Conservation (phyloP, 768 basidiomycete species). For the Boletus bicolor region DNA sequence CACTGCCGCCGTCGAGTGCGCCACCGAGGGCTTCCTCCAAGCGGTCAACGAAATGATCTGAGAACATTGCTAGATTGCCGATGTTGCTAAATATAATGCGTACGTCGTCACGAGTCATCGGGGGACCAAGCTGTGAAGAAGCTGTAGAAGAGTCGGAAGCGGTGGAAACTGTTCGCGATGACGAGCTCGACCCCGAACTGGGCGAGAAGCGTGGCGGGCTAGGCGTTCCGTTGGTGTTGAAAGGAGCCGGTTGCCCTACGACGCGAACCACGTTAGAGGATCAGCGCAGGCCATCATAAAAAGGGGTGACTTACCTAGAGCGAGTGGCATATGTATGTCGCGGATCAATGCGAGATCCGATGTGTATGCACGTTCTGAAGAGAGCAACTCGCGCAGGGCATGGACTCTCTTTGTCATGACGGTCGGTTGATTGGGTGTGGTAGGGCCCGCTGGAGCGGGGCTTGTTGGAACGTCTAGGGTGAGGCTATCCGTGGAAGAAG, state of each 20-base stretch:
- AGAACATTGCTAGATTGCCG: conserved; percentile 67
- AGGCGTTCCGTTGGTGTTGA: conserved; percentile 27
- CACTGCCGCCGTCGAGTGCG: conserved; percentile 57
- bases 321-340: conserved; percentile 75
- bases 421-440: conserved; percentile 32
- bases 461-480: conserved; percentile 12
- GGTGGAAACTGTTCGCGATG: conserved; percentile 39
- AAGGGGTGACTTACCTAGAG: conserved; percentile 53
- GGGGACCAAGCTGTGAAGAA: conserved; percentile 47
- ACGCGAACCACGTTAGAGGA: conserved; percentile 9
- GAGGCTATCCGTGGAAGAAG: conserved; percentile 28
- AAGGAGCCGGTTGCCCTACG: conserved; percentile 41
- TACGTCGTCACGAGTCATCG: conserved; percentile 70
- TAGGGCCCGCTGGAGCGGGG: conserved; percentile 5
- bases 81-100: conserved; percentile 77
- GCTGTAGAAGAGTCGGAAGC: conserved; percentile 51
- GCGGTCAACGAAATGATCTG: conserved; percentile 61
- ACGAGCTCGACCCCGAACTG: conserved; percentile 36
- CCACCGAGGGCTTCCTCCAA: conserved; percentile 66
- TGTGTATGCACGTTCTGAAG: conserved; percentile 78
- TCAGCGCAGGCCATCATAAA: background rate
- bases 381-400: conserved; percentile 72
- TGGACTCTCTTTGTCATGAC: conserved; percentile 67
- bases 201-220: conserved; percentile 29
- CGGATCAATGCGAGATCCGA: conserved; percentile 78